A percentile compares a stretch with the other conserved stretches of the same genome.
Conservation (phyloP, 2,329 filamentous ascomycete genomes). For the Colletotrichum eleusines region DNA sequence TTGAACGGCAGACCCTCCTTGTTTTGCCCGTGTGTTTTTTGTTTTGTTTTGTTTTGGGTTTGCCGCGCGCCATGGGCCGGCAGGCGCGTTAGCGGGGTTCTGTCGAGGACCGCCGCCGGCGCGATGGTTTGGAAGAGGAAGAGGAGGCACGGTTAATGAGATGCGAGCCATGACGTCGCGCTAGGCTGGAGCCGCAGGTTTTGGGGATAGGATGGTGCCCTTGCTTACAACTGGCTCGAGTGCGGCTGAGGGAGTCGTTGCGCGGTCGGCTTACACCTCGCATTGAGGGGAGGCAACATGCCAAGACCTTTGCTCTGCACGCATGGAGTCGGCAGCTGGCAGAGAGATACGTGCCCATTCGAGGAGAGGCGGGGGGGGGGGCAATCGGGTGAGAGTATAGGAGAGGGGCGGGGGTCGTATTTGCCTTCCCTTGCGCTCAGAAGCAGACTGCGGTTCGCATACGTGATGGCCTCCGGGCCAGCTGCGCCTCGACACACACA, state of each 20-base stretch:
- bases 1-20: background rate
- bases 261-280: background rate
- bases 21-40: background rate
- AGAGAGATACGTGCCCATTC: background rate
- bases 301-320: background rate
- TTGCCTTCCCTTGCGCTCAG: background rate
- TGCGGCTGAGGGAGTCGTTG: background rate
- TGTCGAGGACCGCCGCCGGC: background rate
- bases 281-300: background rate
- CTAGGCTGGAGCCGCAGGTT: background rate
- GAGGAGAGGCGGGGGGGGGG: background rate
- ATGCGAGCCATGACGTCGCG: background rate
- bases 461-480: background rate
- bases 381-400: background rate
- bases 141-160: background rate
- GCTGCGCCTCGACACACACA: background rate
- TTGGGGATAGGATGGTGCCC: background rate
- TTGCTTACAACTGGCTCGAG: background rate
- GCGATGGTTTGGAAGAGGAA: background rate
- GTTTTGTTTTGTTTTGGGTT: no score
- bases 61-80: conserved; percentile 1
- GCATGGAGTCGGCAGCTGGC: background rate
- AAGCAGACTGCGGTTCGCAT: background rate
- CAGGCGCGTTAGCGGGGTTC: conserved; percentile 9
- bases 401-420: no score